Base-by-base conservation (phyloP, 1,284 basidiomycete genomes). In the Rhodotorula glutinis region DNA sequence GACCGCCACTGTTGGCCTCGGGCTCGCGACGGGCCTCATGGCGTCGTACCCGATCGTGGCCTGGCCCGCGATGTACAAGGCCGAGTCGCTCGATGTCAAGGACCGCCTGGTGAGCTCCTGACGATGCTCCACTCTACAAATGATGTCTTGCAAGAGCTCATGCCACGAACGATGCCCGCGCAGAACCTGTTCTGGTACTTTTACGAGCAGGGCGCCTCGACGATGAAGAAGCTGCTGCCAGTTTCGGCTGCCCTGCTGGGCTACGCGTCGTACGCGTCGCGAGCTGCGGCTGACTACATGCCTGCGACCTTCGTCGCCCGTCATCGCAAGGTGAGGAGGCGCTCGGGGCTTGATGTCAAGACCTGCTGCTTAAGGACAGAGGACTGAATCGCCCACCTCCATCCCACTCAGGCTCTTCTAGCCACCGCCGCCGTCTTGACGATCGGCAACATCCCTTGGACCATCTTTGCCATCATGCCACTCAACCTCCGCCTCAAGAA, bases 261-360 rank as follows among this genome's bases (percentile, higher is more conserved):
- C 7, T 33, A 19, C n/a, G 25, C 60, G 0, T 53, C 65, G 21
- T 62, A 38, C 17, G 53, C 40, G 2, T 56, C 53, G 10, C 10
- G 38, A 14, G 23, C 52, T 0, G 43, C 65, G 10, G 46, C 19
- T 2, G 13, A 27, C 3, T 66, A 62, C 53, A 46, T 66, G 7
- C 65, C 65, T 4, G 46, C 52, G 8, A 55, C n/a, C 19, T 59
- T 49, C 4, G 41, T 66, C 40, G 52, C 56, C 1, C 38, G 60
- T 4, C 41, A 66, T 44, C 65, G 65, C 33, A 58, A 62, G 38
- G 64, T 54, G 21, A 41, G 60, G 33, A 38, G 33, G 33, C 33
- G 23, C 4, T 19, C 21, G 0, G 29, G 23, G 3, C 9, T 7
- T 14, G 8, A 4, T 11, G 30, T 3, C 21, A 29, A 9, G 25